A percentile compares a stretch with the other conserved stretches of the same genome.
These are phyloP conservation scores for Lipomyces chichibuensis DNA, from an alignment of 805 yeast genomes.

Conservation along the genomic window DNA sequence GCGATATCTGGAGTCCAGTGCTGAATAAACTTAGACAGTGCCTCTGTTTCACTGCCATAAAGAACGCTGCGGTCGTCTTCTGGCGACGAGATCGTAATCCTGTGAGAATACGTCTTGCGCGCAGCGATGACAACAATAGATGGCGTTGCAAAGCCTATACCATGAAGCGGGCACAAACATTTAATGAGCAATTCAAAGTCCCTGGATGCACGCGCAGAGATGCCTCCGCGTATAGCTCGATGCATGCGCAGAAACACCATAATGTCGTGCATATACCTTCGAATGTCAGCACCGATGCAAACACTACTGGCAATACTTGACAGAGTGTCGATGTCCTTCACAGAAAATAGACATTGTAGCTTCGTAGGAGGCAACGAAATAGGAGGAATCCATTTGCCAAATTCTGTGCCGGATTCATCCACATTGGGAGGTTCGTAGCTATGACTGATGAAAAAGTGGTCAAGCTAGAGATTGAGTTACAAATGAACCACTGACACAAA, in stretches of 20 bases:
- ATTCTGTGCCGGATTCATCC: background rate
- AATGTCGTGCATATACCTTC: conserved; percentile 60
- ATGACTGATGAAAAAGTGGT: conserved; percentile 31
- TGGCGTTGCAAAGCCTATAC: conserved; percentile 55
- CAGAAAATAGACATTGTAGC: conserved; percentile 6
- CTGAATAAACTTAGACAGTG: conserved; percentile 49
- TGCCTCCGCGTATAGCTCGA: conserved; percentile 57
- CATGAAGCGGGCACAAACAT: conserved; percentile 50
- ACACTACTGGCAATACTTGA: conserved; percentile 38
- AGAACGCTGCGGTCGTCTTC: conserved; percentile 56
- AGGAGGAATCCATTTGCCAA: conserved; percentile 11
- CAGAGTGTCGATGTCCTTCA: conserved; percentile 24
- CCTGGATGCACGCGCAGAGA: conserved; percentile 52
- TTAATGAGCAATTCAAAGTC: conserved; percentile 50
- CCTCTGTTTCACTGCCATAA: conserved; percentile 58
- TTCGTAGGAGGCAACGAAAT: conserved; percentile 6
- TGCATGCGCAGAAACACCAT: conserved; percentile 57
- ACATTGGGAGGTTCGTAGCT: conserved; percentile 16
- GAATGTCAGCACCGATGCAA: conserved; percentile 54
- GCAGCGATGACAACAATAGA: conserved; percentile 56
- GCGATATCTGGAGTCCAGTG: conserved; percentile 55
- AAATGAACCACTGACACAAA: background rate
- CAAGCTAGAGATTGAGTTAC: conserved; percentile 17
- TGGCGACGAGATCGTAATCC: conserved; percentile 48
- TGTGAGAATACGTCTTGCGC: conserved; percentile 53